Evolutionary conservation across 2,329 filamentous ascomycete genomes (phyloP).

Genomic region (Podosphaera fusca): DNA sequence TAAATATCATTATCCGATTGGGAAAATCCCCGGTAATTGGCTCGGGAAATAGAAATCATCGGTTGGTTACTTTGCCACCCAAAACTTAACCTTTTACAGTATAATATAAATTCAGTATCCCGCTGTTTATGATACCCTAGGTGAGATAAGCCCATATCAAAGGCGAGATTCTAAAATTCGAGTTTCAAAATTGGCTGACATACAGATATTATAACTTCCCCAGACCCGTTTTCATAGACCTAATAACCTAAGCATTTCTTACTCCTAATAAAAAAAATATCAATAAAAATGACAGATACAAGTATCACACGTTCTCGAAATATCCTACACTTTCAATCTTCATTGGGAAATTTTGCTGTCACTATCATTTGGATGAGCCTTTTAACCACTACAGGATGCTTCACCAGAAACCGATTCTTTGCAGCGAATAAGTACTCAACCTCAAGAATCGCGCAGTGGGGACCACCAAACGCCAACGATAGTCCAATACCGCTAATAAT

Average conservation of each 20-base stretch:
- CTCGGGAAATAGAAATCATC: no score
- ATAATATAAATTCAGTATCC: no score
- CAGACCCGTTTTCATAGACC: neutral
- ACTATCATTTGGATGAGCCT: slow-evolving; percentile 6
- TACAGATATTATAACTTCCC: no score
- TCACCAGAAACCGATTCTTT: slow-evolving; percentile 7
- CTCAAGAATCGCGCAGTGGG: slow-evolving; percentile 8
- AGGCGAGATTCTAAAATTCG: no score
- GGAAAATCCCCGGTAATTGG: no score
- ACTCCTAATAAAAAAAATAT: neutral
- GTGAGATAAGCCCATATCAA: no score
- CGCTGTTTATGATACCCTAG: no score
- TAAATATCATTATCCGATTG: no score
- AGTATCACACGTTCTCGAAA: neutral
- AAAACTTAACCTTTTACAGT: no score
- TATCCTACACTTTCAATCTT: neutral
- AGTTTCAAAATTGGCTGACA: no score
- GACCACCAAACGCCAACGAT: slow-evolving; percentile 15
- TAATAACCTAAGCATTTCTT: neutral
- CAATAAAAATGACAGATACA: neutral
- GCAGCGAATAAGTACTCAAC: slow-evolving; percentile 4
- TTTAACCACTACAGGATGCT: slow-evolving; percentile 5
- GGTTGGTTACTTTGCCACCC: no score
- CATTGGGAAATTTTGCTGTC: slow-evolving; percentile 2
- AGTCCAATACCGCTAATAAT: slow-evolving; percentile 35